phyloP scores from a whole-genome alignment of 176 grass and related monocot species.

The Oryza longistaminata region DNA sequence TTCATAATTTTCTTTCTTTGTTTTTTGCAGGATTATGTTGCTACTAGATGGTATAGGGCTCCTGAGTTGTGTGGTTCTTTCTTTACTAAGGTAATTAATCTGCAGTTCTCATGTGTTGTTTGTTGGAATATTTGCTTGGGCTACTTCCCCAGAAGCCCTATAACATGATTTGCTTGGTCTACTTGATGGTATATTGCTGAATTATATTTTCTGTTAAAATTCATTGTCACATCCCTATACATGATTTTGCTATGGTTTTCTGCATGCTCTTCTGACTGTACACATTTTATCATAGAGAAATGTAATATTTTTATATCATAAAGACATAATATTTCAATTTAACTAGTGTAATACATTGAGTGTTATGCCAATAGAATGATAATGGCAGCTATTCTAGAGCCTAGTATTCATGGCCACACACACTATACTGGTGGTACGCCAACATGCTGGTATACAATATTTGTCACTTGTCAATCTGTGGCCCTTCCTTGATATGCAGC shows the following conservation, averaged over 20 bases:
- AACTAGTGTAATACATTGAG: neutral
- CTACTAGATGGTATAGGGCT: constrained; percentile 99
- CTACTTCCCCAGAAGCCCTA: constrained; percentile 7
- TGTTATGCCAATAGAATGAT: constrained; percentile 13
- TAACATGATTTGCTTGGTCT: too few species aligned
- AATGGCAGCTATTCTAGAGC: neutral
- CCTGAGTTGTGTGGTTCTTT: constrained; percentile 97
- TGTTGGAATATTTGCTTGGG: neutral
- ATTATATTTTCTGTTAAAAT: neutral
- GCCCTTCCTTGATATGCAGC: too few species aligned
- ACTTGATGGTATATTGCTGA: neutral
- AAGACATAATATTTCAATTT: too few species aligned
- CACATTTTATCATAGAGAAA: neutral
- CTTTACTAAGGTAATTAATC: constrained; percentile 83
- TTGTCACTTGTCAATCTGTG: neutral
- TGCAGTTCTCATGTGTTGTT: constrained; percentile 31
- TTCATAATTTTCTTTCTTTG: neutral
- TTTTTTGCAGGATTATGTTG: constrained; percentile 86
- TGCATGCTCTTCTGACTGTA: neutral
- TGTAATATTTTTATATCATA: neutral
- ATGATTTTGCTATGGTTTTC: neutral
- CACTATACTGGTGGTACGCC: neutral
- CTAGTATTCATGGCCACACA: neutral
- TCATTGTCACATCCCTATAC: neutral
- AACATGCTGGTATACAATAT: neutral